Base-by-base conservation (phyloP, 768 basidiomycete genomes). In the Cystobasidium tubakii region DNA sequence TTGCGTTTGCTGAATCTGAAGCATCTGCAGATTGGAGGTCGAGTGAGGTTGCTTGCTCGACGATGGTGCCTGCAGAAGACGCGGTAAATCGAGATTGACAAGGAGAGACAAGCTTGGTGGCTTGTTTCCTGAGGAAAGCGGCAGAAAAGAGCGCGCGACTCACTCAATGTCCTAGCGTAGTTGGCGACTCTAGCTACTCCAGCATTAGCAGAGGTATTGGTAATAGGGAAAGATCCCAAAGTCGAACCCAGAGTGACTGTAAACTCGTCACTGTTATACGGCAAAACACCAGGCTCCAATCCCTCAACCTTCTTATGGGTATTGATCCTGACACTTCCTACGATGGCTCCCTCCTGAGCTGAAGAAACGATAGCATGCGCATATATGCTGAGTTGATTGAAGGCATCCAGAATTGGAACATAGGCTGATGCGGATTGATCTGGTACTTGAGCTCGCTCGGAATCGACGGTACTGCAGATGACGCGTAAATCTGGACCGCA, bases 401-500 rank as follows among this genome's bases (percentile, higher is more conserved):
- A 57, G 23, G 27, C 21, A n/a, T 66, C 64, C 65, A 46, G n/a
- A 15, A 73, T 27, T 2, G 33, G 1, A 7, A 64, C 72, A 21
- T 44, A 63, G 34, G 36, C 34, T n/a, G 39, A 29, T 1, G 36
- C 34, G 12, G 27, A 21, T 9, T 12, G 17, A 12, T 34, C 39
- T 27, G 74, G 57, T 31, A 75, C 39, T 54, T 62, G 66, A 17
- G 69, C 62, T 1, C 74, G 69, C 23, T 70, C 69, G n/a, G 57
- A 62, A 39, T 75, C 74, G 66, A 75, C 44, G 12, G 62, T 33
- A 34, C 66, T 72, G 69, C 74, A 75, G 67, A 75, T 34, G 27
- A 75, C 62, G 19, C 74, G 70, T 19, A 75, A 33, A 44, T 62
- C 25, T 4, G 64, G 21, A 42, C 62, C 62, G 72, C 72, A 73